Base-by-base conservation (phyloP, 169 alveolate genomes). In the Plasmodium falciparum region DNA sequence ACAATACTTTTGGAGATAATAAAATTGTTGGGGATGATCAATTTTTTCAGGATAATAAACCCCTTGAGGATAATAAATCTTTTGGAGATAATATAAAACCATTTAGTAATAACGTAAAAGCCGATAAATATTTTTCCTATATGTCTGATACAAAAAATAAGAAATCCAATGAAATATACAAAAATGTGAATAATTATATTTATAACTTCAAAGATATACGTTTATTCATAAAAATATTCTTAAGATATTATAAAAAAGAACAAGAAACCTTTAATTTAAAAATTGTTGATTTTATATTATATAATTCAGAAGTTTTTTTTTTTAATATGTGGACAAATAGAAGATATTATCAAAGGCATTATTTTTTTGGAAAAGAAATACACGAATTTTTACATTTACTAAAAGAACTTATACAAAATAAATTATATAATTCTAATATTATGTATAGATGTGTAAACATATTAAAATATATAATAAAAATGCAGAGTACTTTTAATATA, bases 201-300 rank as follows among this genome's bases (percentile, higher is more conserved):
- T 78, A 78, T 58, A 78, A 78, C 54, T 78, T 78, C 56, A 70
- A 47, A 47, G 90, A 78, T 59, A 45, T 70, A 4, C 29, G 90
- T 20, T 13, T 78, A 15, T 78, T 78, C 50, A 29, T 78, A 13
- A 67, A 65, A 4, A 20, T 24, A 9, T 78, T 78, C 58, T 52
- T 78, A 66, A 3, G 17, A 54, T 13, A 66, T 70, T 70, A 52
- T 45, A 78, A 78, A 15, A 62, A 78, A 78, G 56, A 50, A 17
- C 62, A 59, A 54, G 62, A 65, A 17, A 45, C 26, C 8, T 56
- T 66, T 17, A 78, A 78, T 78, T 20, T 65, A 20, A 45, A 17
- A 7, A 78, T 78, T 52, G 15, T 78, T 59, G 80, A 78, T 45
- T 78, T 66, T 54, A 29, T 78, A 15, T 59, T 78, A 20, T 52